Base-by-base conservation (phyloP, 2,329 filamentous ascomycete species). In the Colletotrichum brevisporum region DNA sequence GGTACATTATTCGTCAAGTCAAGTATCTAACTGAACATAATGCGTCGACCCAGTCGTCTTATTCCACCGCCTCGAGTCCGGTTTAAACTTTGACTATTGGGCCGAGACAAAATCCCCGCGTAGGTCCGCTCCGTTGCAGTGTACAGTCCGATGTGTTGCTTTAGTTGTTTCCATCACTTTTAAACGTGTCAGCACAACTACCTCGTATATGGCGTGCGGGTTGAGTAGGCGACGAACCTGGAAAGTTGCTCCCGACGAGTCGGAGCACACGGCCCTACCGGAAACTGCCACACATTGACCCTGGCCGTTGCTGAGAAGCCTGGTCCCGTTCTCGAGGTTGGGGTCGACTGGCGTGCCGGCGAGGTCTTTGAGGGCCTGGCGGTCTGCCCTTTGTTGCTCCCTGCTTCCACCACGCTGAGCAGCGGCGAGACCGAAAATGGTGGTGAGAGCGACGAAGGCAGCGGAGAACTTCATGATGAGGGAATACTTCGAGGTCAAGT, bases 281-380 rank as follows among this genome's bases (percentile, higher is more conserved):
- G 64, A 67, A 5, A 67, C 64, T 16, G 64, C 64, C 5, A 63
- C 45, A 18, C 58, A 67, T 13, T 63, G 58, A 5, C 64, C 64
- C 15, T 67, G 58, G 16, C 58, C 58, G 16, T 57, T 67, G n/a
- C 16, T 16, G 12, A 67, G 52, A 45, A 67, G 64, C 2, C 45
- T 57, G 12, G 58, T 67, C 18, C 64, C 58, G 12, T 67, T 67
- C 4, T 62, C 58, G 15, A 67, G 64, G 24, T 63, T 63, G 12
- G 64, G 59, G 21, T 67, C 52, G 18, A 67, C 58, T 16, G 56
- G 52, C n/a, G 45, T 63, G 36, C 64, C 52, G 27, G 64, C 64
- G 6, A 67, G 64, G 36, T 63, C 64, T 45, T 24, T 43, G 12
- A 67, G 59, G 13, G 64, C 64, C 52, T 63, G 27, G n/a, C 21